phyloP scores from a whole-genome alignment of 441 rosid genomes.

The Eutrema salsugineum region DNA sequence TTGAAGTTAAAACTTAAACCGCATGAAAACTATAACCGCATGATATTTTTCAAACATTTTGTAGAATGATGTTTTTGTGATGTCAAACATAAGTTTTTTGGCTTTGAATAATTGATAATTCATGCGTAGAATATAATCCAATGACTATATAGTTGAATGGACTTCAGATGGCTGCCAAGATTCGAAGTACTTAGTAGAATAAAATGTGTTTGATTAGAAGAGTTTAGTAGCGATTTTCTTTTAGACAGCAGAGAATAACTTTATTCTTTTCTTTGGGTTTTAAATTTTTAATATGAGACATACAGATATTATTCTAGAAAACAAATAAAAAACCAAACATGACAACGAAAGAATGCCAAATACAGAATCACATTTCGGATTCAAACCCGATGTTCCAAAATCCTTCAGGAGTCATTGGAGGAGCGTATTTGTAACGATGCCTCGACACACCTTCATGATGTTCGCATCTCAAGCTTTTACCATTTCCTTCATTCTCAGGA shows the following conservation, averaged over 20 bases:
- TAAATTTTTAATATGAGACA: no score
- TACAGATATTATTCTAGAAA: background rate
- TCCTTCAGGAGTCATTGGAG: conserved; percentile 93
- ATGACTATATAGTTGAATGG: background rate
- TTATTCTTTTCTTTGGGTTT: no score
- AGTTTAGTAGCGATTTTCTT: background rate
- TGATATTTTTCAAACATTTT: background rate
- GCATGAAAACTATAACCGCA: background rate
- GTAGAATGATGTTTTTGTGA: background rate
- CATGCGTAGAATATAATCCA: no score
- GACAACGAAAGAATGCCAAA: background rate
- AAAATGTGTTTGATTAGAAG: background rate
- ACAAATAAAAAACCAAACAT: background rate
- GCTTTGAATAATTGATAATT: background rate
- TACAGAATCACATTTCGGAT: conserved; percentile 64
- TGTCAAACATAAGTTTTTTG: background rate
- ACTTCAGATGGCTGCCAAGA: background rate
- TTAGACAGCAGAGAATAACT: background rate
- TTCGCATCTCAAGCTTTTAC: conserved; percentile 60
- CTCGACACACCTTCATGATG: conserved; percentile 96
- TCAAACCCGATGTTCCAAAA: conserved; percentile 98
- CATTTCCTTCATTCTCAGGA: conserved; percentile 41
- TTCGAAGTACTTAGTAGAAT: background rate
- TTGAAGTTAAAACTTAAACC: background rate
- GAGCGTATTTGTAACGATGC: conserved; percentile 78